Evolutionary conservation across 2,329 filamentous ascomycete species (phyloP).

Genomic region (Microascus cirrosus): DNA sequence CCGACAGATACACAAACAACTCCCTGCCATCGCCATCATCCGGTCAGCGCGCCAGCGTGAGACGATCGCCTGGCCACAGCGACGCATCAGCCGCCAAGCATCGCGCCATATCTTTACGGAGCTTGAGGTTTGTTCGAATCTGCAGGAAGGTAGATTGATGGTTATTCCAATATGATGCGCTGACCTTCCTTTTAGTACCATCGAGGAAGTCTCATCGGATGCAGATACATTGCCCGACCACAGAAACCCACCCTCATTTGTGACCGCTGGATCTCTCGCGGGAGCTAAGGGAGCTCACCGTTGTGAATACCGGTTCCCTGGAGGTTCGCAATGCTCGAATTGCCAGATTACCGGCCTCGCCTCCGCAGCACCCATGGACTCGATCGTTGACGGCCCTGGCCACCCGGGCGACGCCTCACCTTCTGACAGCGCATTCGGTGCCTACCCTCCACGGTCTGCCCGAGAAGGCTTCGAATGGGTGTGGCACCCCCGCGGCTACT

Average conservation of each 20-base stretch:
- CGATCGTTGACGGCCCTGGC: background rate
- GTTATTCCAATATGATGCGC: background rate
- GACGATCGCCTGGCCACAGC: background rate
- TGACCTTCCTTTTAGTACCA: background rate
- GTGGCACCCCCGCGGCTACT: background rate
- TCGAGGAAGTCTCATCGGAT: background rate
- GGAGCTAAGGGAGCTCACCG: background rate
- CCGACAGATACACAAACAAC: background rate
- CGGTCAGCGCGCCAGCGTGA: background rate
- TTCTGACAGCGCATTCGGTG: background rate
- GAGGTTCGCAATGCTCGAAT: background rate
- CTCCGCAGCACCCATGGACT: background rate
- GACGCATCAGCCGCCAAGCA: background rate
- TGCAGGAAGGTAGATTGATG: background rate
- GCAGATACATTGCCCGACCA: background rate
- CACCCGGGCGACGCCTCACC: background rate
- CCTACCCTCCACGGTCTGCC: background rate
- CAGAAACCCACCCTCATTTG: background rate
- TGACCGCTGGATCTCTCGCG: background rate
- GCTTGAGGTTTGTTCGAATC: background rate
- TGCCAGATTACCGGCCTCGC: background rate
- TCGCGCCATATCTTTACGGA: background rate
- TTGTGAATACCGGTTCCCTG: background rate
- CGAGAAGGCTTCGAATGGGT: background rate
- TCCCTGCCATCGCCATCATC: background rate